Evolutionary conservation across 2,329 filamentous ascomycete species (phyloP).

Genomic region (Alternaria sp.): DNA sequence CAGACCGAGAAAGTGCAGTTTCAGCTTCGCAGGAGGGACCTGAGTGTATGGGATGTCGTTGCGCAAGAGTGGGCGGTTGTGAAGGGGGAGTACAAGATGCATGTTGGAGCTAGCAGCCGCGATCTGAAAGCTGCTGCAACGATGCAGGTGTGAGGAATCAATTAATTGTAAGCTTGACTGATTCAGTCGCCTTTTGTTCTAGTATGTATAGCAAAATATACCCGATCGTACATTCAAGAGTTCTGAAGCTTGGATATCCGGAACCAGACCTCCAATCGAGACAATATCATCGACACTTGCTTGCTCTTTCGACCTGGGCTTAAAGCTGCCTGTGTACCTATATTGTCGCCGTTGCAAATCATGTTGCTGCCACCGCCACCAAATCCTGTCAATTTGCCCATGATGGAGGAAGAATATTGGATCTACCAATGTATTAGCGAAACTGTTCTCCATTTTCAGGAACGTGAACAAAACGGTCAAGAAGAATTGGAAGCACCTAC

Average conservation of each 20-base stretch:
- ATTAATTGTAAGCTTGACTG: not conserved
- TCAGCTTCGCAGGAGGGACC: not conserved
- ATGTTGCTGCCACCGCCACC: constrained; percentile 39
- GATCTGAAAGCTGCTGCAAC: not conserved
- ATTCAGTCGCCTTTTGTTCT: not conserved
- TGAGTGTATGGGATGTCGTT: not conserved
- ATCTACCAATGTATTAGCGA: constrained; percentile 11
- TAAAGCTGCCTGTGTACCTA: not conserved
- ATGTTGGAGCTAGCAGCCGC: not conserved
- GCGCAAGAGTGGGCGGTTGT: not conserved
- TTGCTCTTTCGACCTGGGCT: not conserved
- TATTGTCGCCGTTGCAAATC: not conserved
- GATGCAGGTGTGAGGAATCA: not conserved
- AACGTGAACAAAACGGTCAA: too few relatives aligned
- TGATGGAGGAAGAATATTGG: constrained; percentile 48
- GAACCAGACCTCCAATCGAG: not conserved
- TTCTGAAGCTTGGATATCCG: constrained; percentile 1
- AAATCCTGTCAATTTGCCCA: constrained; percentile 40
- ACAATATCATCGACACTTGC: not conserved
- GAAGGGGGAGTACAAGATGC: not conserved
- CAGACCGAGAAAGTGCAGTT: not conserved
- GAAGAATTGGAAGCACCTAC: constrained; percentile 8
- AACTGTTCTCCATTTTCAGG: too few relatives aligned
- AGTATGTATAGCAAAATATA: constrained; percentile 10
- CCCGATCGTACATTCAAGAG: not conserved